Percentiles rank a stretch among this genome's conserved stretches.
Conservation (phyloP, 2,329 filamentous ascomycete genomes). For the Aureobasidium sp. region DNA sequence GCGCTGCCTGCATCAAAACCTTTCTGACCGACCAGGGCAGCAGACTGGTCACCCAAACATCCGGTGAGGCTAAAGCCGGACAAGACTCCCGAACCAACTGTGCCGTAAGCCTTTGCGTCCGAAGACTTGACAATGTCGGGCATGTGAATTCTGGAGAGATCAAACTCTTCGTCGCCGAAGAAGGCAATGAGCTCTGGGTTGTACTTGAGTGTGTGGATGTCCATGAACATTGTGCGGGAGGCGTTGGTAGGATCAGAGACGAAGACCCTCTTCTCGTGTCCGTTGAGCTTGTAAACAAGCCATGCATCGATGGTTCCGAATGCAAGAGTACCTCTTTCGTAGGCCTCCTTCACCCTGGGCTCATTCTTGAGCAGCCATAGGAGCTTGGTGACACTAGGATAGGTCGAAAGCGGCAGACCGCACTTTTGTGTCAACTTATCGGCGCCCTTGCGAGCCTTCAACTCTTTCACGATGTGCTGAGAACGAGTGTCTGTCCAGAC, state of each 20-base stretch:
- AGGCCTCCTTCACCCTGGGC: constrained; percentile 62
- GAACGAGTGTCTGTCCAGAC: constrained; percentile 88
- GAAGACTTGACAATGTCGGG: constrained; percentile 82
- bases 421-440: constrained; percentile 64
- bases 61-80: constrained; percentile 70
- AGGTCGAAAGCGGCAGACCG: constrained; percentile 79
- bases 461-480: constrained; percentile 64
- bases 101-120: constrained; percentile 64
- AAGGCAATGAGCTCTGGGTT: constrained; percentile 70
- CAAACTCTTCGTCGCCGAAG: constrained; percentile 56
- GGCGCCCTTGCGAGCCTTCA: constrained; percentile 61
- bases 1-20: constrained; percentile 75
- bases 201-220: constrained; percentile 72
- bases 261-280: constrained; percentile 61
- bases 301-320: constrained; percentile 88
- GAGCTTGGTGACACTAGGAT: constrained; percentile 80
- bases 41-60: constrained; percentile 79
- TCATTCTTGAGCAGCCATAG: constrained; percentile 73
- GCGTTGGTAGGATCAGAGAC: constrained; percentile 87
- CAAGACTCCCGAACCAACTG: constrained; percentile 57
- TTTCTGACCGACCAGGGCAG: constrained; percentile 64
- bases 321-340: constrained; percentile 66
- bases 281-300: constrained; percentile 80
- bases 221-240: constrained; percentile 91
- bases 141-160: constrained; percentile 62